These are phyloP conservation scores for Aspergillus texensis DNA, from an alignment of 2,329 filamentous ascomycete species.

Conservation along the genomic window DNA sequence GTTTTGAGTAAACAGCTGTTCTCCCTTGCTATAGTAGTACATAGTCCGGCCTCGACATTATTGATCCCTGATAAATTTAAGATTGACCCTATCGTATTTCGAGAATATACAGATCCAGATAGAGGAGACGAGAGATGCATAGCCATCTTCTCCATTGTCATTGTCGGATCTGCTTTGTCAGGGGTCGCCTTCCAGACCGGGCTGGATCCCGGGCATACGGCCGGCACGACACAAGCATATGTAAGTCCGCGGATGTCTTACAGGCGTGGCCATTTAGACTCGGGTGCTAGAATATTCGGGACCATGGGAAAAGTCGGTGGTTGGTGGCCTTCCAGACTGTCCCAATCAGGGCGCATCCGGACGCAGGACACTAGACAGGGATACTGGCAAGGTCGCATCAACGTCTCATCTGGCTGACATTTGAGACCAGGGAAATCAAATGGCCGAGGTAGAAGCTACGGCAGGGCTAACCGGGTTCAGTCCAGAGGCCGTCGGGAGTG, in stretches of 20 bases:
- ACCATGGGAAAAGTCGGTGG: conserved; percentile 1
- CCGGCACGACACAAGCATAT: neutral
- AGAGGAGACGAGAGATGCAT: no score
- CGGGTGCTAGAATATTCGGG: conserved; percentile 5
- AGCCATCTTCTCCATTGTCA: no score
- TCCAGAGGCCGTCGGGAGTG: neutral
- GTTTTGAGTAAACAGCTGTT: neutral
- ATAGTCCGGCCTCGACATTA: neutral
- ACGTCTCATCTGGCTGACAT: neutral
- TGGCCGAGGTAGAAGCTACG: conserved; percentile 11
- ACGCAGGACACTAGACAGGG: neutral
- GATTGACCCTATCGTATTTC: neutral
- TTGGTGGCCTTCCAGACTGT: neutral
- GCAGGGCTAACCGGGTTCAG: conserved; percentile 11
- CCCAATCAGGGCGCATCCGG: neutral
- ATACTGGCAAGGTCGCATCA: neutral
- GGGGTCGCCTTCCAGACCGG: neutral
- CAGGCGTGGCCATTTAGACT: conserved; percentile 13
- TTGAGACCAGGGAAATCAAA: neutral
- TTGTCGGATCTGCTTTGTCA: neutral
- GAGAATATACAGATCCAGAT: neutral
- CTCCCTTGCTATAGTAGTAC: neutral
- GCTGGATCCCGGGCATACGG: conserved; percentile 2
- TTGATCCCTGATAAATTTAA: neutral
- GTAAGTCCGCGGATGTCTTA: conserved; percentile 15